Base-by-base conservation (phyloP, 441 rosid genomes). In the Populus hybrid region DNA sequence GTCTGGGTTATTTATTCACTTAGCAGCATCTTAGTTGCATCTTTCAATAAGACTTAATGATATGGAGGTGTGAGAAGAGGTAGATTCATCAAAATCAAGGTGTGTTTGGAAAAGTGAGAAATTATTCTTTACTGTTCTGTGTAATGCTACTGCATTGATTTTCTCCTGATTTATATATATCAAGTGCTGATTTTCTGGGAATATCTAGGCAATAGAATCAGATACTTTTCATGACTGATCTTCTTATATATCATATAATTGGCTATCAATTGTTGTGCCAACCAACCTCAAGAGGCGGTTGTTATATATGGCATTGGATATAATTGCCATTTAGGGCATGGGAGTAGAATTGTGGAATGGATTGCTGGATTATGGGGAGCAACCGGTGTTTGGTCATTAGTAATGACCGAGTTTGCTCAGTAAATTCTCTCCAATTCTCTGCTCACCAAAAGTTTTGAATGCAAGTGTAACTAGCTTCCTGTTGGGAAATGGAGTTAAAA, bases 21-120 rank as follows among this genome's bases (percentile, higher is more conserved):
- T 61, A 6, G 4, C 68, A 46, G n/a, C 28, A 71, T 59, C 75
- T 34, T 73, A 10, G 4, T 40, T 23, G n/a, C 28, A 71, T 59
- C 75, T 73, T 73, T 73, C 50, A 57, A n/a, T 34, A 20, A 16
- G 50, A 5, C 69, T 68, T 21, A 10, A 69, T 69, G 50, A 57
- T 35, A 21, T 2, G 35, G 42, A 61, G 24, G 20, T 14, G 30
- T 24, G 24, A 40, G 53, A 21, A 32, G 46, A 36, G 64, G n/a
- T 46, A 24, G 53, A 10, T 34, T 26, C 57, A 63, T 73, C 21
- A 23, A 64, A 67, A 23, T 67, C 20, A 12, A 73, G 24, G 12
- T 21, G n/a, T 67, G 24, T 67, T 21, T 21, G 28, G 12, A 18
- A 67, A 67, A 8, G 11, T 65, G 34, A 40, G 38, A 30, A 26